These are phyloP conservation scores for Melampsora americana DNA, from an alignment of 1,284 basidiomycete species.

Conservation along the genomic window DNA sequence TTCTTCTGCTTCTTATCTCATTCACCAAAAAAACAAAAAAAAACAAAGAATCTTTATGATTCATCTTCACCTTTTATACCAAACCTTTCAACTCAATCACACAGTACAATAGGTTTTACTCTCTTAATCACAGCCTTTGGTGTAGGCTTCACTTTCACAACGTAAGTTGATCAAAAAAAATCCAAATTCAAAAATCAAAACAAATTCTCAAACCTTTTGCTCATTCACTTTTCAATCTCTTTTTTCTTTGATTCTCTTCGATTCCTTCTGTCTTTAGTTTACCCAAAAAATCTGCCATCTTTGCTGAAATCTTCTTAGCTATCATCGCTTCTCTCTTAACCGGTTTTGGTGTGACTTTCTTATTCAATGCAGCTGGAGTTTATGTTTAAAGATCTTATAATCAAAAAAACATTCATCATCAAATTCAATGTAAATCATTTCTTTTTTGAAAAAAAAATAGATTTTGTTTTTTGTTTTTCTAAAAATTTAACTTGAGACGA, in stretches of 20 bases:
- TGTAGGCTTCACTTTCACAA: slow-evolving; percentile 31
- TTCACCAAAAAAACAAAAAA: not conserved
- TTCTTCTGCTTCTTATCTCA: too few species aligned
- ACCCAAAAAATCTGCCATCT: slow-evolving; percentile 3
- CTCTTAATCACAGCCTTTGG: slow-evolving; percentile 26
- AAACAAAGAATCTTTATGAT: not conserved
- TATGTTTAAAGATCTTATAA: slow-evolving; percentile 13
- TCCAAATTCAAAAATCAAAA: not conserved
- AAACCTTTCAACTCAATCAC: slow-evolving; percentile 20
- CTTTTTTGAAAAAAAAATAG: too few species aligned
- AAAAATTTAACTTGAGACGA: too few species aligned
- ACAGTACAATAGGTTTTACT: slow-evolving; percentile 37
- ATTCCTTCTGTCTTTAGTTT: not conserved
- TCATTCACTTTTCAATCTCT: not conserved
- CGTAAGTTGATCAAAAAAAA: not conserved
- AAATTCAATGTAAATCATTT: not conserved
- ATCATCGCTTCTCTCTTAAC: slow-evolving; percentile 30
- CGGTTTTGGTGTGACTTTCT: slow-evolving; percentile 34
- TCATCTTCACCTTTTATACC: slow-evolving; percentile 6
- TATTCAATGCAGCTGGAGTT: slow-evolving; percentile 42
- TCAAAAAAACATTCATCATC: not conserved
- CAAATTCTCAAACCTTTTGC: not conserved
- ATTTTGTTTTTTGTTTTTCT: too few species aligned
- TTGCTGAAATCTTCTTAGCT: slow-evolving; percentile 28
- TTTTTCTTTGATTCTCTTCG: not conserved